Conservation (phyloP, 371 early-diverging fungal species). For the Mortierella sp. region DNA sequence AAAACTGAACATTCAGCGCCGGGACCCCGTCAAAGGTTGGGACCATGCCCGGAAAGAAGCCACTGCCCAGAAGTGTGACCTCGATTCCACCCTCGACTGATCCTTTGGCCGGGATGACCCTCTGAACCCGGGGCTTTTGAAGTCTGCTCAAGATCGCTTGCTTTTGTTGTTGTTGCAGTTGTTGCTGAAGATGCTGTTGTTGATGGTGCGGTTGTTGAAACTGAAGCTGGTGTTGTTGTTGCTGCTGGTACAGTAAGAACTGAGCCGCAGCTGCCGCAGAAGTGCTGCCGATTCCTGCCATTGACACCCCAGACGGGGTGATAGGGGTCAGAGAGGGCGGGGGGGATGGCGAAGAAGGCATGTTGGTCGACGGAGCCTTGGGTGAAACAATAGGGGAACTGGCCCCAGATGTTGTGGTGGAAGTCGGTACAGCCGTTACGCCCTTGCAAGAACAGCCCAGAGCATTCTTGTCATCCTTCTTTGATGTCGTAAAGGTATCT, state of each 20-base stretch:
- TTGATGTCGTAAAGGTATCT: not conserved
- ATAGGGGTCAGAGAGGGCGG: slow-evolving; percentile 18
- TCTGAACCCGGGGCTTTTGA: slow-evolving; percentile 58
- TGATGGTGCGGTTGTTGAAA: slow-evolving; percentile 19
- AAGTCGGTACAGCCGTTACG: not conserved
- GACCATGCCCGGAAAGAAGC: slow-evolving; percentile 76
- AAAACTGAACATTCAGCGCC: slow-evolving; percentile 73
- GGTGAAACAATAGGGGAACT: slow-evolving; percentile 37
- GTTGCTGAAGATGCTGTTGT: slow-evolving; percentile 66
- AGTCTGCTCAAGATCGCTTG: slow-evolving; percentile 16
- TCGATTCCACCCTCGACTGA: slow-evolving; percentile 84
- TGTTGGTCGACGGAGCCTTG: slow-evolving; percentile 32
- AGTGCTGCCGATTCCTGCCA: slow-evolving; percentile 1
- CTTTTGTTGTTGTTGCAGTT: slow-evolving; percentile 36
- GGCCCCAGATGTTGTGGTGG: slow-evolving; percentile 8
- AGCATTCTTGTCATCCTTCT: too few relatives aligned
- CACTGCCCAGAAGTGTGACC: slow-evolving; percentile 79
- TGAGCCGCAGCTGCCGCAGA: slow-evolving; percentile 26
- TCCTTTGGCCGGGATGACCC: slow-evolving; percentile 78
- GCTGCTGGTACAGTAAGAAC: slow-evolving; percentile 23
- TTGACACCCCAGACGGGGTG: too few relatives aligned
- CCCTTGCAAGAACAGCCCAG: slow-evolving; percentile 27
- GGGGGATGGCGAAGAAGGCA: slow-evolving; percentile 33
- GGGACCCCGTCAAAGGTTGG: slow-evolving; percentile 81
- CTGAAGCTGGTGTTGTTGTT: slow-evolving; percentile 12